Evolutionary conservation across 306 rosid genomes (phyloP).

Genomic region (Trichosanthes cucumerina): DNA sequence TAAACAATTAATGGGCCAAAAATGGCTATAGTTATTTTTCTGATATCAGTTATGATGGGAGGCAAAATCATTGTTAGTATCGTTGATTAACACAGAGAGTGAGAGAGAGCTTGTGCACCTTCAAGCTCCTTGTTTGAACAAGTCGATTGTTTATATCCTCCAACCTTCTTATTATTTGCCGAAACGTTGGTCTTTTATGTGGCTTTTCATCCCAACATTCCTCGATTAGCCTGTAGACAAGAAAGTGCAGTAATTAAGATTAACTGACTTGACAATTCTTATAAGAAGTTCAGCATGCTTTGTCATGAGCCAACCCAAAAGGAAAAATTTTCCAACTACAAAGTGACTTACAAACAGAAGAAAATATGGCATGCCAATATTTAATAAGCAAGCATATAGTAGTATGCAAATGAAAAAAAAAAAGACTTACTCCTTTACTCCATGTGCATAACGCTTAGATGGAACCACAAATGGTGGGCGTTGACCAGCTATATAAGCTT

Average conservation of each 20-base stretch:
- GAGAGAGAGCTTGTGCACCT: constrained; percentile 33
- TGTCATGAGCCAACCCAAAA: background rate
- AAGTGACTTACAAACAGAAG: background rate
- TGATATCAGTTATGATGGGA: background rate
- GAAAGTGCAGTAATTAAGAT: background rate
- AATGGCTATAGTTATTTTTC: background rate
- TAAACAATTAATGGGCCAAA: background rate
- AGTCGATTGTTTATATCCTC: constrained; percentile 46
- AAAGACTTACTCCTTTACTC: constrained; percentile 50
- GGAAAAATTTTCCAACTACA: background rate
- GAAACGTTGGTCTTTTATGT: constrained; percentile 72
- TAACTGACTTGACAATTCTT: background rate
- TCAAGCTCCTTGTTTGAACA: constrained; percentile 60
- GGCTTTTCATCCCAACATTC: constrained; percentile 92
- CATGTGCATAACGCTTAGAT: constrained; percentile 49
- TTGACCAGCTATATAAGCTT: constrained; percentile 49
- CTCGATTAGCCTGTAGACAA: constrained; percentile 56
- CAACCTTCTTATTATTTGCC: constrained; percentile 57
- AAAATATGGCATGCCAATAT: background rate
- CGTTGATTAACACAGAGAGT: background rate
- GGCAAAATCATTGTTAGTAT: background rate
- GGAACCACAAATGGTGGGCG: constrained; percentile 85
- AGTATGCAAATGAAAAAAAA: background rate
- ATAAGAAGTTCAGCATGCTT: background rate
- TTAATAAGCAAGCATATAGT: background rate